Evolutionary conservation across 2,329 filamentous ascomycete species (phyloP).

Genomic region (Paecilomyces variotii): DNA sequence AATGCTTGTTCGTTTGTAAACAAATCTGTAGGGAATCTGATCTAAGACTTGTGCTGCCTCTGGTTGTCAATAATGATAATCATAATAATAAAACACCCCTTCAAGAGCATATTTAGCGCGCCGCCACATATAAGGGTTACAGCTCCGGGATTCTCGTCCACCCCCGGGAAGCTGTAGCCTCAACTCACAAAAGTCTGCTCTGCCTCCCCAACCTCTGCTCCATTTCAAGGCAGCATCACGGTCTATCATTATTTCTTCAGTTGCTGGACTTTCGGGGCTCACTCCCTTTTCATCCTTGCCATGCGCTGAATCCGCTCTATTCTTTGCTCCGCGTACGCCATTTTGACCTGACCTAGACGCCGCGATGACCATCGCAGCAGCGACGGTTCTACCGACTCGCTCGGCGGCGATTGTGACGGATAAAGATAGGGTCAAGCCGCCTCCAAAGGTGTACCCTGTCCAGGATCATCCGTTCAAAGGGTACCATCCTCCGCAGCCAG

Average conservation of each 20-base stretch:
- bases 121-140: conserved; percentile 1
- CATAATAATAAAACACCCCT: neutral
- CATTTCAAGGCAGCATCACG: neutral
- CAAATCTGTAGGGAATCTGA: neutral
- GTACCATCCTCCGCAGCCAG: conserved; percentile 49
- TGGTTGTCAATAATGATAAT: neutral
- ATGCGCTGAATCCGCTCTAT: conserved; percentile 13
- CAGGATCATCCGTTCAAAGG: conserved; percentile 56
- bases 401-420: conserved; percentile 34
- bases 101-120: neutral
- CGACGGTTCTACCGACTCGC: conserved; percentile 29
- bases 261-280: neutral
- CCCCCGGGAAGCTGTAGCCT: neutral
- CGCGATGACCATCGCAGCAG: conserved; percentile 38
- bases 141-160: conserved; percentile 1
- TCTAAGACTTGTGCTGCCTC: neutral
- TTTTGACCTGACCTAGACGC: conserved; percentile 4
- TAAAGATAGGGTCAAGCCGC: conserved; percentile 46
- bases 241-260: neutral
- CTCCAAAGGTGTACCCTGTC: conserved; percentile 46
- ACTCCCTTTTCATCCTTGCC: conserved; percentile 6
- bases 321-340: neutral
- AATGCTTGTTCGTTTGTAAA: neutral
- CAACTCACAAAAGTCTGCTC: neutral
- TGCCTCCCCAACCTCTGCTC: neutral